These are phyloP conservation scores for Coelastrella sp. DNA, from an alignment of 139 green algal genomes.

Conservation along the genomic window DNA sequence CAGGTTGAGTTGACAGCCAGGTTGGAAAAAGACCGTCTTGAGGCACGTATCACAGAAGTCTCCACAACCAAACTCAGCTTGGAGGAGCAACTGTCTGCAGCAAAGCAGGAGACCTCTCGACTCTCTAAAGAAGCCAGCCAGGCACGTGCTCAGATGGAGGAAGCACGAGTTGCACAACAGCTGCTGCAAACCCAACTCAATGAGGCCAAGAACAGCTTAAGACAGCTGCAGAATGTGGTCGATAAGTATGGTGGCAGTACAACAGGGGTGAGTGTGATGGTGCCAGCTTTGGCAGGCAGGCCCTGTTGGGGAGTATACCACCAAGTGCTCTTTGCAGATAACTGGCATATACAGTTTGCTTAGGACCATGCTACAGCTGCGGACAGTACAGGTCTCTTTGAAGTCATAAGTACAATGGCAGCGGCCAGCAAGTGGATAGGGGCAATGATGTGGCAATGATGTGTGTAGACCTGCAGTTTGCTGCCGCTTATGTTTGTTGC, in stretches of 20 bases:
- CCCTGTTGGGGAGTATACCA: neutral
- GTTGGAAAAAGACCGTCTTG: constrained; percentile 14
- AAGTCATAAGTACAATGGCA: no score
- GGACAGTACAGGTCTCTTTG: no score
- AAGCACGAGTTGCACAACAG: neutral
- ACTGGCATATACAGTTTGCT: no score
- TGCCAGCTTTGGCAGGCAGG: neutral
- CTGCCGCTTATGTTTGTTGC: neutral
- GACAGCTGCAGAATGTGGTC: constrained; percentile 13
- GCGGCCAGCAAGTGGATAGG: no score
- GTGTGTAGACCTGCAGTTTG: no score
- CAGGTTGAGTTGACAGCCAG: constrained; percentile 30
- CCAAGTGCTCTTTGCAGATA: no score
- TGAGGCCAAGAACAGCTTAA: constrained; percentile 2
- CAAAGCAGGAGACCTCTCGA: neutral
- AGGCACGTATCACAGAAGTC: neutral
- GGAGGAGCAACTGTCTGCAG: constrained; percentile 22
- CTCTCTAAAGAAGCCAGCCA: neutral
- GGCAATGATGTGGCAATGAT: no score
- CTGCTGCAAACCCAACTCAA: constrained; percentile 34
- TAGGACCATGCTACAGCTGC: no score
- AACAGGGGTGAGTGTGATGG: constrained; percentile 16
- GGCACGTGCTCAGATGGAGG: neutral
- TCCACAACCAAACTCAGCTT: neutral
- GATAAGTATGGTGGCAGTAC: neutral